Percentiles rank a stretch among this genome's conserved stretches.
Evolutionary conservation across 1,139 yeast genomes (phyloP).

Genomic region (Hansenula sp.): DNA sequence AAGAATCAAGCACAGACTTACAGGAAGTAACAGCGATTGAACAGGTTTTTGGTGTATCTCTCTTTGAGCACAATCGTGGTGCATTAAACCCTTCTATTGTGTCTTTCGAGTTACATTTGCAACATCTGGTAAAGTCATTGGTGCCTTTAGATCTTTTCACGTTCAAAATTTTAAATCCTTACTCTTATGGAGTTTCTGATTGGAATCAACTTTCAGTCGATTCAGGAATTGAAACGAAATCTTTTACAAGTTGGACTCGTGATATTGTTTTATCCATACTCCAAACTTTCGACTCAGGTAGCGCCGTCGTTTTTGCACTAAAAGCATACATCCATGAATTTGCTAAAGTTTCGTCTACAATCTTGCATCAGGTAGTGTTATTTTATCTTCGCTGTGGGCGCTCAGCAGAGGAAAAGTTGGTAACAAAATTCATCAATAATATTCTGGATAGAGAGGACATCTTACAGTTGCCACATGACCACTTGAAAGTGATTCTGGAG

Average conservation of each 20-base stretch:
- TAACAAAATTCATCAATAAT: conserved; percentile 10
- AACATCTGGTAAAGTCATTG: conserved; percentile 1
- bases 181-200: not conserved
- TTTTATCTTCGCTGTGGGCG: conserved; percentile 21
- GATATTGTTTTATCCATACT: conserved; percentile 32
- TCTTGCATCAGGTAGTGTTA: conserved; percentile 22
- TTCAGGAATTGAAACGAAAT: not conserved
- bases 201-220: conserved; percentile 9
- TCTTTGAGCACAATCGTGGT: conserved; percentile 7
- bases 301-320: conserved; percentile 21
- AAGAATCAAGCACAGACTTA: not conserved
- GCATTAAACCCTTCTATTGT: conserved; percentile 5
- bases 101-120: conserved; percentile 6
- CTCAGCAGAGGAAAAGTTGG: conserved; percentile 4
- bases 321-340: conserved; percentile 19
- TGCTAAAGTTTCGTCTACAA: conserved; percentile 10
- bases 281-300: conserved; percentile 26
- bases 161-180: conserved; percentile 9
- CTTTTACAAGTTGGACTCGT: conserved; percentile 27
- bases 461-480: conserved; percentile 16
- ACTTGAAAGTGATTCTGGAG: conserved; percentile 32
- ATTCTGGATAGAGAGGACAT: conserved; percentile 1
- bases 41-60: conserved; percentile 12
- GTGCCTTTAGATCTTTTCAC: conserved; percentile 11
- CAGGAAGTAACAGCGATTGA: conserved; percentile 12